Evolutionary conservation across 345 rosid species (phyloP).

Genomic region (Ailanthus altissimus): DNA sequence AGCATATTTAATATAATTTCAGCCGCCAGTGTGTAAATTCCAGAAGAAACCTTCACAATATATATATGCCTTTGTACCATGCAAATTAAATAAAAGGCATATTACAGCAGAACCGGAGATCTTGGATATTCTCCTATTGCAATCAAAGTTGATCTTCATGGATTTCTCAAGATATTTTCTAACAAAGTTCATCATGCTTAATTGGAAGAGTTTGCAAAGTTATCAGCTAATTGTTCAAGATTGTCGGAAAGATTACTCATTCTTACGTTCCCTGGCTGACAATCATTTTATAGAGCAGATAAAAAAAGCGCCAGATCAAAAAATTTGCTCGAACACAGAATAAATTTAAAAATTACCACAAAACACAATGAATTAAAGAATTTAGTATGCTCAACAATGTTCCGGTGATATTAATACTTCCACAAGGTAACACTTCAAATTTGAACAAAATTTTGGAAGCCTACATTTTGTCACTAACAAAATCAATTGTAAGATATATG

Average conservation of each 20-base stretch:
- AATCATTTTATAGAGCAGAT: background rate
- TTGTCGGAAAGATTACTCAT: background rate
- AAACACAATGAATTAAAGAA: background rate
- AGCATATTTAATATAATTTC: slow-evolving; percentile 8
- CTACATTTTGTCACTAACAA: background rate
- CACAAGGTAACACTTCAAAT: background rate
- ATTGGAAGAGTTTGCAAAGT: background rate
- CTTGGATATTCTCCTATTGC: background rate
- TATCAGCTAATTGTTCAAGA: background rate
- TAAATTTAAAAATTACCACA: background rate
- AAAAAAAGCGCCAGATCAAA: background rate
- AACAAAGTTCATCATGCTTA: background rate
- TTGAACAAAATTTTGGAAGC: background rate
- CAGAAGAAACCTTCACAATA: background rate
- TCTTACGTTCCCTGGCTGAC: background rate
- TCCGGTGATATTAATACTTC: background rate
- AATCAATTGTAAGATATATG: slow-evolving; percentile 23
- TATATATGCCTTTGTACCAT: background rate
- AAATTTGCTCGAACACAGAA: no score
- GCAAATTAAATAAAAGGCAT: background rate
- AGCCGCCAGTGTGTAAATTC: background rate
- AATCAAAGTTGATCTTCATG: background rate
- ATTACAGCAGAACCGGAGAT: background rate
- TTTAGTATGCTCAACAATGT: background rate
- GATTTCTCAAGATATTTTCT: background rate